phyloP scores from a whole-genome alignment of 768 basidiomycete genomes.

The Galerina sulciceps region DNA sequence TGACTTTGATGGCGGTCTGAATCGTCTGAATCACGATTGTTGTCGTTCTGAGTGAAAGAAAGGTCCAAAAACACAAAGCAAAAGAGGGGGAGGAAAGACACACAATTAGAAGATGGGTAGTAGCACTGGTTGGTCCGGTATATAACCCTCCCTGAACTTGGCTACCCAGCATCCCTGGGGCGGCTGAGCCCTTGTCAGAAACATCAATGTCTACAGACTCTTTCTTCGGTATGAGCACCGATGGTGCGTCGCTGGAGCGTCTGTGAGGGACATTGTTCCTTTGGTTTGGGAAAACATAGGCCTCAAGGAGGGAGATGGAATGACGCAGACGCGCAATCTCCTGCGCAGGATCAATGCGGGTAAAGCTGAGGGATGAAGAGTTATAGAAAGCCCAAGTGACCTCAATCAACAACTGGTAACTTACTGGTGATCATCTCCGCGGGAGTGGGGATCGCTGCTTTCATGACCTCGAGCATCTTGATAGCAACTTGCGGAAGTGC shows the following conservation, averaged over 20 bases:
- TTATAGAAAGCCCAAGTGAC: conserved; percentile 14
- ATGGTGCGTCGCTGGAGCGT: conserved; percentile 38
- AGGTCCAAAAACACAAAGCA: conserved; percentile 14
- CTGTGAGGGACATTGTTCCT: conserved; percentile 36
- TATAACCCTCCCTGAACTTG: conserved; percentile 73
- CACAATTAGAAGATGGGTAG: conserved; percentile 70
- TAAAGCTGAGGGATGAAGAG: conserved; percentile 32
- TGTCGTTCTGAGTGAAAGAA: conserved; percentile 40
- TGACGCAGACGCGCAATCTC: conserved; percentile 73
- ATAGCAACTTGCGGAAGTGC: conserved; percentile 82
- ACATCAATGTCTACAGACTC: conserved; percentile 53
- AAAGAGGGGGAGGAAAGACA: conserved; percentile 20
- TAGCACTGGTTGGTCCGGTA: conserved; percentile 79
- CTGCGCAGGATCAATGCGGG: conserved; percentile 63
- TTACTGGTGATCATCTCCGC: conserved; percentile 66
- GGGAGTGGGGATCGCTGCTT: conserved; percentile 48
- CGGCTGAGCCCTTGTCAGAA: conserved; percentile 45
- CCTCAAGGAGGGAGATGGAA: conserved; percentile 69
- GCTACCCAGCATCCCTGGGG: conserved; percentile 70
- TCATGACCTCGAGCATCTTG: conserved; percentile 75
- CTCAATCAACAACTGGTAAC: conserved; percentile 27
- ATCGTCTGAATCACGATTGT: conserved; percentile 53
- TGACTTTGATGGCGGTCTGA: conserved; percentile 57
- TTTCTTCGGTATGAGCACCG: conserved; percentile 53
- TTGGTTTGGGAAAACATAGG: conserved; percentile 55